Evolutionary conservation across 2,329 filamentous ascomycete genomes (phyloP).

Genomic region (Penicillium expansum): DNA sequence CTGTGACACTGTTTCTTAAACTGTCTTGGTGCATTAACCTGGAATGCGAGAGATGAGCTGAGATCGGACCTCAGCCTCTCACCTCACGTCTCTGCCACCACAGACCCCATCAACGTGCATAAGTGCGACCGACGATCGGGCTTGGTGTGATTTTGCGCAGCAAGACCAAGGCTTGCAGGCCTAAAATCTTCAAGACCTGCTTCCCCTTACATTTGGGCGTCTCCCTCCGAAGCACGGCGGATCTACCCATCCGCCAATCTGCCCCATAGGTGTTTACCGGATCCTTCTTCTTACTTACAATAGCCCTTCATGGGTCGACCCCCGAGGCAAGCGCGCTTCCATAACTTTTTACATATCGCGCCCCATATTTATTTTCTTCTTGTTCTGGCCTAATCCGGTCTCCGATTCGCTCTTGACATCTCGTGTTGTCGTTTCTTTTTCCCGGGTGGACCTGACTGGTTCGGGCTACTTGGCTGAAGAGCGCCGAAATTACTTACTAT

Average conservation of each 20-base stretch:
- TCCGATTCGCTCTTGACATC: slow-evolving; percentile 16
- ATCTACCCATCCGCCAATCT: slow-evolving; percentile 21
- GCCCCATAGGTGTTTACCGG: slow-evolving; percentile 8
- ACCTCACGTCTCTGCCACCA: slow-evolving; percentile 13
- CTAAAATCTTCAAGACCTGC: slow-evolving; percentile 6
- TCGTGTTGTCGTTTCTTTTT: slow-evolving; percentile 22
- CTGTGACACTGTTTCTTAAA: background rate
- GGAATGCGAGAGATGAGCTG: slow-evolving; percentile 15
- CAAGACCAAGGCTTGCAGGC: background rate
- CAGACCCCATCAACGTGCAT: slow-evolving; percentile 33
- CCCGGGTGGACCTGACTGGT: slow-evolving; percentile 30
- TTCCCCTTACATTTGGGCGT: slow-evolving; percentile 18
- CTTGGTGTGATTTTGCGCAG: slow-evolving; percentile 12
- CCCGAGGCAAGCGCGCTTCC: slow-evolving; percentile 22
- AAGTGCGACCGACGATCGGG: slow-evolving; percentile 34
- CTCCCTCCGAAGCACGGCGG: slow-evolving; percentile 9
- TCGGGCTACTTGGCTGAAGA: slow-evolving; percentile 19
- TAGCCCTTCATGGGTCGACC: slow-evolving; percentile 15
- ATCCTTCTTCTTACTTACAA: slow-evolving; percentile 13
- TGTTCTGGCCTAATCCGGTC: slow-evolving; percentile 4
- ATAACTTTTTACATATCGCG: background rate
- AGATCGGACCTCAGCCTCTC: slow-evolving; percentile 15
- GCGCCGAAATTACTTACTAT: slow-evolving; percentile 13
- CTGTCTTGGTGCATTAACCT: background rate
- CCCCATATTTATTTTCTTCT: slow-evolving; percentile 10